Base-by-base conservation (phyloP, 345 rosid genomes). In the Stellera chamaejasme region DNA sequence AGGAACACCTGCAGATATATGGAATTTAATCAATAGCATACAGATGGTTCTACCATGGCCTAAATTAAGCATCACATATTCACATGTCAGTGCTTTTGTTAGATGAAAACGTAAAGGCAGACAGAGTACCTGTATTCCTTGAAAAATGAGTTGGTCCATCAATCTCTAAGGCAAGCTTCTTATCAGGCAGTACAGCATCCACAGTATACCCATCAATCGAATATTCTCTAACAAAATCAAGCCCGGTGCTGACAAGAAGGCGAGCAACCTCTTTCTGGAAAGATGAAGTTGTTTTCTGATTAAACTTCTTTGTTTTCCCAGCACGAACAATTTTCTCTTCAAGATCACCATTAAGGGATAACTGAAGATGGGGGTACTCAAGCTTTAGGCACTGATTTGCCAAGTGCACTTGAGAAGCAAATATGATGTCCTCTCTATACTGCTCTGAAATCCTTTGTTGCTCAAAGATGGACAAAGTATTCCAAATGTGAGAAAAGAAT, bases 131-230 rank as follows among this genome's bases (percentile, higher is more conserved):
- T 0, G 83, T 72, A 67, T 93, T 93, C 71, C 96, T 84, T 36
- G 94, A 84, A 75, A 93, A 92, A 79, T 92, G 96, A 47, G 95
- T 82, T 54, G 91, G 94, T 61, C 97, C 97, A 56, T 93, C 99
- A 26, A 86, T 88, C 79, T 89, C 99, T 56, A 89, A 67, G 58
- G 91, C 99, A 69, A 89, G 66, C 70, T 79, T 89, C 65, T 83
- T 84, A 65, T 86, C 96, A 13, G 87, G 72, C 49, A 87, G 65
- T 63, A 72, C 97, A 61, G 91, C 94, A 78, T 89, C 99, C 64
- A 86, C 64, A 0, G 89, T 71, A 71, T 92, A 86, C 6, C 89
- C 95, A 72, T 84, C 87, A 43, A 84, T 71, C 6, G 60, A 62
- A 63, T 81, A 74, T 72, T 93, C 97, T 69, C 70, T 82, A 19